Percentiles rank a stretch among this genome's conserved stretches.
phyloP scores from a whole-genome alignment of 2,329 filamentous ascomycete genomes.

The Alternaria panax region DNA sequence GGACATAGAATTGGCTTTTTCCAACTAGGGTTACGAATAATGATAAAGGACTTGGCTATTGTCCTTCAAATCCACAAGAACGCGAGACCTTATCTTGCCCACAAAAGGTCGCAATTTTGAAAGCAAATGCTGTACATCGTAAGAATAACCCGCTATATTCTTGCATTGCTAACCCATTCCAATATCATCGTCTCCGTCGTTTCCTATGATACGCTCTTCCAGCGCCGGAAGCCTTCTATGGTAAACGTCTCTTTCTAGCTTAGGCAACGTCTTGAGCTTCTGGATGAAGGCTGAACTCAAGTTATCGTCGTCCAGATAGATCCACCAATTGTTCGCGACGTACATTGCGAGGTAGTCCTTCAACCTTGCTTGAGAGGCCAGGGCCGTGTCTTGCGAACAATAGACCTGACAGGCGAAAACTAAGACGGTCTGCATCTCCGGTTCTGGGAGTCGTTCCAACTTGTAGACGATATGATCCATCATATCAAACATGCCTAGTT shows the following conservation, averaged over 20 bases:
- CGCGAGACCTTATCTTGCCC: background rate
- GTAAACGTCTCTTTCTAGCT: slow-evolving; percentile 27
- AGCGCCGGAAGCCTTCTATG: background rate
- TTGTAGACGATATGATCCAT: slow-evolving; percentile 37
- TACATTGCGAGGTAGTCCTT: slow-evolving; percentile 23
- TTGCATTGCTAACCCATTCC: background rate
- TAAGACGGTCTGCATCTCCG: slow-evolving; percentile 20
- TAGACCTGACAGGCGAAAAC: slow-evolving; percentile 28
- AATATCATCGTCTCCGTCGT: background rate
- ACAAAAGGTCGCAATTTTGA: background rate
- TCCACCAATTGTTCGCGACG: slow-evolving; percentile 32
- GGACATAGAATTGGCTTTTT: background rate
- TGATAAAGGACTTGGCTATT: background rate
- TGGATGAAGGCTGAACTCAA: slow-evolving; percentile 15
- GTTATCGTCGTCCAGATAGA: slow-evolving; percentile 19
- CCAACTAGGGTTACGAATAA: background rate
- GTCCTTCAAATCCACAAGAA: background rate
- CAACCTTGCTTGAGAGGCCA: slow-evolving; percentile 4
- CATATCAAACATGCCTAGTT: slow-evolving; percentile 35
- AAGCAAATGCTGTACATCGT: background rate
- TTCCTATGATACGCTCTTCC: background rate
- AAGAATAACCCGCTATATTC: background rate
- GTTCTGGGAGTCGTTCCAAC: slow-evolving; percentile 8
- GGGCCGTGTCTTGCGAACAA: background rate
- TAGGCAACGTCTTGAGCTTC: slow-evolving; percentile 20